phyloP scores from a whole-genome alignment of 2,329 filamentous ascomycete genomes.

The Hypoxylon sp. region DNA sequence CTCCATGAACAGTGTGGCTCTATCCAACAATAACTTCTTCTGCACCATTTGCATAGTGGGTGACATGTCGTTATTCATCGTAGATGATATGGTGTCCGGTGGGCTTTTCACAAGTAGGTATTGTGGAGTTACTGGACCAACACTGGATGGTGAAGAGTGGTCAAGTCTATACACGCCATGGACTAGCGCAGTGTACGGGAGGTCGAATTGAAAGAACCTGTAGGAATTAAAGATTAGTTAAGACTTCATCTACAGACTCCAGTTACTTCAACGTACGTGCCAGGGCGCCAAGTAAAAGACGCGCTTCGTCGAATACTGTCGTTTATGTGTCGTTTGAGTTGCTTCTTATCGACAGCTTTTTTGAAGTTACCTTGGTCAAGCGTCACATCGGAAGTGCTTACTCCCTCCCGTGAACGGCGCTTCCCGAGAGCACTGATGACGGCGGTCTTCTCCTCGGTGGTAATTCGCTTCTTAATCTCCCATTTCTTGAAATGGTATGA shows the following conservation, averaged over 20 bases:
- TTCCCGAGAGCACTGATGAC: constrained; percentile 31
- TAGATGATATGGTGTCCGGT: background rate
- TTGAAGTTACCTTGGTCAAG: constrained; percentile 26
- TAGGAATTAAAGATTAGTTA: too few relatives aligned
- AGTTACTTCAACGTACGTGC: constrained; percentile 13
- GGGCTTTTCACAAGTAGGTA: constrained; percentile 13
- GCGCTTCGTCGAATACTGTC: constrained; percentile 21
- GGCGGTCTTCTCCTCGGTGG: constrained; percentile 29
- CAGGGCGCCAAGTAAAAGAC: constrained; percentile 1
- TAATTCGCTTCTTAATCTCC: constrained; percentile 26
- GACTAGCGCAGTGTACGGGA: constrained; percentile 22
- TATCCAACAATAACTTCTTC: constrained; percentile 14
- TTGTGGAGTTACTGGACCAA: constrained; percentile 13
- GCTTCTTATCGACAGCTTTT: constrained; percentile 35
- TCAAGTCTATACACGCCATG: background rate
- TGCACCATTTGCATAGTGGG: constrained; percentile 26
- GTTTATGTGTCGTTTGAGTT: constrained; percentile 35
- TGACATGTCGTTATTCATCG: constrained; percentile 1
- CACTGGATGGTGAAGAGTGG: constrained; percentile 8
- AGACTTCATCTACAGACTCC: too few relatives aligned
- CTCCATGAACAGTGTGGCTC: constrained; percentile 28
- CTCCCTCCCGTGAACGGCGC: constrained; percentile 5
- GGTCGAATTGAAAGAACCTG: constrained; percentile 23
- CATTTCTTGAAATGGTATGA: constrained; percentile 30
- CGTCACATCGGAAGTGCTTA: constrained; percentile 16